Percentiles rank a stretch among this genome's conserved stretches.
These are phyloP conservation scores for Sporisorium scitamineum DNA, from an alignment of 1,284 basidiomycete genomes.

Conservation along the genomic window DNA sequence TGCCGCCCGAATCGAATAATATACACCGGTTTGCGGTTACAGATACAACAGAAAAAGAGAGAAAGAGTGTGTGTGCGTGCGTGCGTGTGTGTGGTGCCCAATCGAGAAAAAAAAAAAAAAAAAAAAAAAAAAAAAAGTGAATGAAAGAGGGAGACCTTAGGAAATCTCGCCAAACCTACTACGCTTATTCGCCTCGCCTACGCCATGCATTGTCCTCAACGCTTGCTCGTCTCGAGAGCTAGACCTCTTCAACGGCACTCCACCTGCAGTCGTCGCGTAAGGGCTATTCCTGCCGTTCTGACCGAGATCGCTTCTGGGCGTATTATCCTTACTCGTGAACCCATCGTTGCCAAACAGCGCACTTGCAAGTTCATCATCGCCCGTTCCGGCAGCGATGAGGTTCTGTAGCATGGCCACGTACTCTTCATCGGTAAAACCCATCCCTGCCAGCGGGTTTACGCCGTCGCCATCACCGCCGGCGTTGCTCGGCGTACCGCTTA, in stretches of 20 bases:
- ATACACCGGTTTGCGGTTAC: background rate
- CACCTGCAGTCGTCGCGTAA: background rate
- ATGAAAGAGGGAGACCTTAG: no score
- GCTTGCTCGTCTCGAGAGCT: no score
- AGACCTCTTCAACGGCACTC: background rate
- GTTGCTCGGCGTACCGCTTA: conserved; percentile 1
- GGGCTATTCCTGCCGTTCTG: background rate
- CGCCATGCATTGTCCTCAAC: background rate
- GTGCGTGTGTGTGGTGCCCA: no score
- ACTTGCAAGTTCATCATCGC: conserved; percentile 37
- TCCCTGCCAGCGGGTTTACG: conserved; percentile 60
- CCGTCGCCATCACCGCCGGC: conserved; percentile 21
- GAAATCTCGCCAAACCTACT: background rate
- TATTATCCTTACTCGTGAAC: background rate
- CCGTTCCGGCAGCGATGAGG: conserved; percentile 57
- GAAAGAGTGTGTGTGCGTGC: background rate
- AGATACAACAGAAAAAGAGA: background rate
- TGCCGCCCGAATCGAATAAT: no score
- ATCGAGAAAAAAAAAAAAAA: no score
- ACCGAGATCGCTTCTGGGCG: conserved; percentile 1
- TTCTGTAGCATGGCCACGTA: conserved; percentile 66
- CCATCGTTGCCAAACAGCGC: conserved; percentile 2
- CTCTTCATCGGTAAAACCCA: conserved; percentile 65
- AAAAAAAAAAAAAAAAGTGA: no score
- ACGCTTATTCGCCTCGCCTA: background rate